Base-by-base conservation (phyloP, 257 asterid genomes). In the Penstemon barbatus region DNA sequence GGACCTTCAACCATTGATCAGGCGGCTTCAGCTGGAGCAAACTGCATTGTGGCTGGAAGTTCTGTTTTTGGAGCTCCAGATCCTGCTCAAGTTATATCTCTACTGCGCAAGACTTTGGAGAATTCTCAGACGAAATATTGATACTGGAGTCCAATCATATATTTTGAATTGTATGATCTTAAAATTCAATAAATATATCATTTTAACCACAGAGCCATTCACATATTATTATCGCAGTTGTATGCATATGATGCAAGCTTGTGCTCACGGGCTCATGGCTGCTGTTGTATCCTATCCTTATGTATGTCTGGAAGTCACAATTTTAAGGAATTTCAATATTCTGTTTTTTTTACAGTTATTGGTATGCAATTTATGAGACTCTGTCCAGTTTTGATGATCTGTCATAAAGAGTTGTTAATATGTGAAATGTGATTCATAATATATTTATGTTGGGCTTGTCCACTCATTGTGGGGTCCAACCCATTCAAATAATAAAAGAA, bases 1-100 rank as follows among this genome's bases (percentile, higher is more conserved):
- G 98, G 97, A 68, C 96, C 96, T 75, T 84, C 96, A 74, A 89
- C 97, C 8, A 87, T 89, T 50, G 91, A 84, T 69, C 33, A 69
- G 44, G 96, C 96, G 5, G 79, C 98, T 25, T 70, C 89, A 48
- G 96, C 95, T 4, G 96, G 96, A 53, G 98, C 98, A 43, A 89
- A 89, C 87, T 87, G 96, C 80, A 84, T 89, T 46, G 98, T 92
- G 39, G 97, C 95, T 2, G 96, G 98, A 68, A 89, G 95, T 76
- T 92, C 96, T 0, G 92, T 92, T 37, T 92, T 92, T 67, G 98
- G 96, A 70, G 92, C 97, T 69, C 48, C 95, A 5, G 85, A 92
- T 72, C 96, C 98, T 38, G 89, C 92, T 69, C 83, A 82, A 33
- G 98, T 83, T 63, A 87, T 92, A 81, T 80, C 94, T 44, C 73